phyloP scores from a whole-genome alignment of 176 grass and related monocot genomes.

The Rhynchospora breviuscula region DNA sequence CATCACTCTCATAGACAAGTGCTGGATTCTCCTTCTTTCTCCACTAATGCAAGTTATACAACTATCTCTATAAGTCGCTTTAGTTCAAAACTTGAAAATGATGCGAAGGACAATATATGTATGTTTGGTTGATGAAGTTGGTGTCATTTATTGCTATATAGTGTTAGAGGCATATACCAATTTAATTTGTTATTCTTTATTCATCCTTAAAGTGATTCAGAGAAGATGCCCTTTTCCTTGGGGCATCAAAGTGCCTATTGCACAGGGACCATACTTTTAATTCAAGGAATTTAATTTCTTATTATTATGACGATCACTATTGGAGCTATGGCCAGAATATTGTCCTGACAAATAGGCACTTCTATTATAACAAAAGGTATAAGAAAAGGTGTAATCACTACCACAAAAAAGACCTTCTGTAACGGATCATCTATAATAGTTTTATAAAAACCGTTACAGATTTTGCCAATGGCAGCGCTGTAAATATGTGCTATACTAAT shows the following conservation, averaged over 20 bases:
- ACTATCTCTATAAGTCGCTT: neutral
- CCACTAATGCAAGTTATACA: neutral
- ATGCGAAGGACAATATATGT: neutral
- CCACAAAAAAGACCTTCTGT: no score
- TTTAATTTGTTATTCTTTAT: neutral
- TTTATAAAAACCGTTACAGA: no score
- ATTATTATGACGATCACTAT: neutral
- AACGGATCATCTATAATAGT: no score
- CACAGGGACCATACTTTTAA: neutral
- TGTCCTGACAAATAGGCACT: neutral
- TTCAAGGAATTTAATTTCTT: neutral
- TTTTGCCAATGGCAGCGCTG: no score
- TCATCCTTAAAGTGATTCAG: neutral
- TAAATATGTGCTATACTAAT: no score
- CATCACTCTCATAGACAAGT: conserved; percentile 10
- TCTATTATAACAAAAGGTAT: neutral
- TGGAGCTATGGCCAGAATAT: neutral
- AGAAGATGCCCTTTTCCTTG: neutral
- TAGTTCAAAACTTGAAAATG: conserved; percentile 19
- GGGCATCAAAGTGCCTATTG: conserved; percentile 9
- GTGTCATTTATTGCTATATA: conserved; percentile 3
- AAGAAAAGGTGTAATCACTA: no score
- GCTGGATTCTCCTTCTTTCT: neutral
- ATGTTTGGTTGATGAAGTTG: conserved; percentile 3
- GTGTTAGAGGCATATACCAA: neutral